These are phyloP conservation scores for Starmerella riodocensis DNA, from an alignment of 805 yeast genomes.

Conservation along the genomic window DNA sequence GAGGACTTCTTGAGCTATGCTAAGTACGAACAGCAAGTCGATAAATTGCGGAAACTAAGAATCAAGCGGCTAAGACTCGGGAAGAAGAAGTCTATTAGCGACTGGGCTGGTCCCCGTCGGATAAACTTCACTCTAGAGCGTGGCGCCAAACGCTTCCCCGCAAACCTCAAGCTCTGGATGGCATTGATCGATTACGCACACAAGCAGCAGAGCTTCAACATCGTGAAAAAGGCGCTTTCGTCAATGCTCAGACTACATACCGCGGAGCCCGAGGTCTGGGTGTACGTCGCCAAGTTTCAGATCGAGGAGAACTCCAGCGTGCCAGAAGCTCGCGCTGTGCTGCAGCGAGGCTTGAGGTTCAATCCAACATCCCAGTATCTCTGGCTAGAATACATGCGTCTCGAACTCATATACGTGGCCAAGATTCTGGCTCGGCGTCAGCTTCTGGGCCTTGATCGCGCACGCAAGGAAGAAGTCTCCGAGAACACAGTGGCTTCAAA, in stretches of 20 bases:
- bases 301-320: slow-evolving; percentile 79
- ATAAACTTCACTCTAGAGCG: slow-evolving; percentile 73
- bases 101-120: slow-evolving; percentile 76
- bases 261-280: slow-evolving; percentile 81
- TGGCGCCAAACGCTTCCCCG: slow-evolving; percentile 67
- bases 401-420: slow-evolving; percentile 76
- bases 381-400: slow-evolving; percentile 78
- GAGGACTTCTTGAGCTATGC: slow-evolving; percentile 67
- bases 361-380: slow-evolving; percentile 58
- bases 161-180: slow-evolving; percentile 66
- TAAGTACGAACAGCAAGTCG: slow-evolving; percentile 68
- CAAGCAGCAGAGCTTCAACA: slow-evolving; percentile 24
- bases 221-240: slow-evolving; percentile 48
- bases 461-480: slow-evolving; percentile 32
- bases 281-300: slow-evolving; percentile 88
- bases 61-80: slow-evolving; percentile 43
- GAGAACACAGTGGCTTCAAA: slow-evolving; percentile 32
- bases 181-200: slow-evolving; percentile 48
- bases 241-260: slow-evolving; percentile 77
- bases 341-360: slow-evolving; percentile 75
- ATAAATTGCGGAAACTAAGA: slow-evolving; percentile 61
- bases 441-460: slow-evolving; percentile 55
- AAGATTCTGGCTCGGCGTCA: slow-evolving; percentile 73
- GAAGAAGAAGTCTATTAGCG: slow-evolving; percentile 37
- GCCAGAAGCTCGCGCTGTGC: slow-evolving; percentile 71